Percentiles rank a stretch among this genome's conserved stretches.
Conservation (phyloP, 768 basidiomycete species). For the Amanita jacksonii region DNA sequence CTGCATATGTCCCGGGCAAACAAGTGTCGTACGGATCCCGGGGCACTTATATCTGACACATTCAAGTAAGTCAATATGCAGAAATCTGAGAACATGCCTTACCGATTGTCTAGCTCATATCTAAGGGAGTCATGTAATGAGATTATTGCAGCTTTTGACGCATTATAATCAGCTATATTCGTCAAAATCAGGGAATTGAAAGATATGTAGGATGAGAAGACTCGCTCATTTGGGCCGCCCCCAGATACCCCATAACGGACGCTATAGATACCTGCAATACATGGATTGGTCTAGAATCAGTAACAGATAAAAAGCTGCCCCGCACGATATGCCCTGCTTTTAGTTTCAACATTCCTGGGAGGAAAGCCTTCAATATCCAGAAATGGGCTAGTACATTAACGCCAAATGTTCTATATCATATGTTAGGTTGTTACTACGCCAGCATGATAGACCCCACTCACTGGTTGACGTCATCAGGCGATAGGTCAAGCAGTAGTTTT, state of each 20-base stretch:
- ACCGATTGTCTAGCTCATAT: conserved; percentile 80
- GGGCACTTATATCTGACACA: conserved; percentile 60
- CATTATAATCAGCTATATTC: conserved; percentile 71
- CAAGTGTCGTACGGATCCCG: conserved; percentile 76
- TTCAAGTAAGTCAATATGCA: conserved; percentile 8
- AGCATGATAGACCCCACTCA: conserved; percentile 18
- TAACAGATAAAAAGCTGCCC: conserved; percentile 4
- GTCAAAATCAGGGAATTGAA: background rate
- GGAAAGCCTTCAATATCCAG: conserved; percentile 88
- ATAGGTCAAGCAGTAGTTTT: conserved; percentile 73
- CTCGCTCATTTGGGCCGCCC: conserved; percentile 66
- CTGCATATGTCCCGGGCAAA: conserved; percentile 71
- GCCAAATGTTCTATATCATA: conserved; percentile 61
- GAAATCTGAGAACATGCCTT: conserved; percentile 8
- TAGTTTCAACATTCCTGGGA: conserved; percentile 74
- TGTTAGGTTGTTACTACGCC: conserved; percentile 6
- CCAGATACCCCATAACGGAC: conserved; percentile 64
- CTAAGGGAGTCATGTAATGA: conserved; percentile 77
- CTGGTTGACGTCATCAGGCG: conserved; percentile 73
- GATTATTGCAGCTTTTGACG: conserved; percentile 86
- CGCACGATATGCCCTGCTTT: conserved; percentile 81
- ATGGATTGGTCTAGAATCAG: background rate
- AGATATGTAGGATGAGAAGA: background rate
- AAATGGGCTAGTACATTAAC: conserved; percentile 87
- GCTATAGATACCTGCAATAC: conserved; percentile 58